phyloP scores from a whole-genome alignment of 2,329 filamentous ascomycete species.

The Trichoderma koningiopsis region DNA sequence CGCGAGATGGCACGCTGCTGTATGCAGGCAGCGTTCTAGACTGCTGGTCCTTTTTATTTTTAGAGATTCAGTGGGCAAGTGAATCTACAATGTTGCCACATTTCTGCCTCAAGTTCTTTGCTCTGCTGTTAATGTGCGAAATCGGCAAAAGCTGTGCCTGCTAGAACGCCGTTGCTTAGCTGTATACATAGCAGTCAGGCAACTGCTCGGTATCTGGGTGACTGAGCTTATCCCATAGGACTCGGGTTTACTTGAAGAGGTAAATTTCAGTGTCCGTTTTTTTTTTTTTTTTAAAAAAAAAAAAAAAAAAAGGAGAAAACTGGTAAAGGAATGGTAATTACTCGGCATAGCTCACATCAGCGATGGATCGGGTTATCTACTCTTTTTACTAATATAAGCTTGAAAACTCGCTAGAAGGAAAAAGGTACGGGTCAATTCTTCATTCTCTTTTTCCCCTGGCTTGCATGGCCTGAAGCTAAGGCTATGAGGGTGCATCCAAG shows the following conservation, averaged over 20 bases:
- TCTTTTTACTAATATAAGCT: neutral
- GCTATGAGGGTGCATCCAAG: too few species aligned
- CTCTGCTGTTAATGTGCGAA: neutral
- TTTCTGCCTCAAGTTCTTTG: neutral
- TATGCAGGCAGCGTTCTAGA: neutral
- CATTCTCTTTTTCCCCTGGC: too few species aligned
- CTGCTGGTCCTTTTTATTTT: neutral
- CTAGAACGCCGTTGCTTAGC: neutral
- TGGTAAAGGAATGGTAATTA: neutral
- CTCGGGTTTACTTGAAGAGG: neutral
- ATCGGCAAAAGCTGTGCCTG: neutral
- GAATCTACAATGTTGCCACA: neutral
- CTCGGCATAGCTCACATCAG: neutral
- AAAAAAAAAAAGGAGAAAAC: neutral
- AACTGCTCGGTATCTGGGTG: neutral
- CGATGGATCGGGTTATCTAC: too few species aligned
- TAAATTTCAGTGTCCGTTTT: neutral
- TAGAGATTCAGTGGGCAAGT: neutral
- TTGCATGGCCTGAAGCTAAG: too few species aligned
- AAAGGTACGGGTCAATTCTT: neutral
- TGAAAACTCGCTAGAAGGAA: neutral
- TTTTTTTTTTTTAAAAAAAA: too few species aligned
- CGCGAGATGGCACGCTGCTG: neutral
- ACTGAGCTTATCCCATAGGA: neutral
- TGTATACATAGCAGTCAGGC: neutral